Conservation (phyloP, 2,329 filamentous ascomycete genomes). For the Hypoxylon sp. region DNA sequence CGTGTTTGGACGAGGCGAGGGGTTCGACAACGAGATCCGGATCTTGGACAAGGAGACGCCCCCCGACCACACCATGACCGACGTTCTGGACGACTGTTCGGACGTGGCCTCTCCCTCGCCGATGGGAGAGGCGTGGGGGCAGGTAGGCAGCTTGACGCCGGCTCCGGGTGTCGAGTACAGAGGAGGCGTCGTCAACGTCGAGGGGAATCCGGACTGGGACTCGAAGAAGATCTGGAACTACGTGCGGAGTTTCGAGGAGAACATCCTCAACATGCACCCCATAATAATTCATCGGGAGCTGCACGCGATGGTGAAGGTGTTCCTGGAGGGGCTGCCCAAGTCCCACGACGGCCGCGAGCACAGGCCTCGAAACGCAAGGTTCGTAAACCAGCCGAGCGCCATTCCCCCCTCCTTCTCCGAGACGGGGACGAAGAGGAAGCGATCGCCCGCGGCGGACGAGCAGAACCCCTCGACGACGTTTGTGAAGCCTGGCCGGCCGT, state of each 20-base stretch:
- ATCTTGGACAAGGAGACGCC: slow-evolving; percentile 56
- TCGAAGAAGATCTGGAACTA: slow-evolving; percentile 60
- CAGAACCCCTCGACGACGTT: slow-evolving; percentile 43
- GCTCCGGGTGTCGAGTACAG: slow-evolving; percentile 49
- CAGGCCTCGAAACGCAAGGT: slow-evolving; percentile 42
- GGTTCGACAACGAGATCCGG: slow-evolving; percentile 62
- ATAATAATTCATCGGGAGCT: slow-evolving; percentile 65
- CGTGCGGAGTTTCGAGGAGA: slow-evolving; percentile 65
- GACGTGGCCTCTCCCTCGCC: slow-evolving; percentile 64
- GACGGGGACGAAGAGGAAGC: slow-evolving; percentile 61
- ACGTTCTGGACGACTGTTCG: slow-evolving; percentile 55
- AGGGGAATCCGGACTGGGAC: slow-evolving; percentile 64
- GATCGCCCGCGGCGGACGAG: slow-evolving; percentile 54
- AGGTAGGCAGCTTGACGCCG: slow-evolving; percentile 61
- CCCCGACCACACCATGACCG: slow-evolving; percentile 48
- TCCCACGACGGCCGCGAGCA: slow-evolving; percentile 36
- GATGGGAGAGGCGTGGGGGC: slow-evolving; percentile 65
- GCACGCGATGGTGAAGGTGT: slow-evolving; percentile 61
- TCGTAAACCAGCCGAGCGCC: slow-evolving; percentile 42
- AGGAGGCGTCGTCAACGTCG: slow-evolving; percentile 51
- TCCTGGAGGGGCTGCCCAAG: slow-evolving; percentile 58
- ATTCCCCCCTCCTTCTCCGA: slow-evolving; percentile 40
- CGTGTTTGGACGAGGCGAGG: slow-evolving; percentile 82
- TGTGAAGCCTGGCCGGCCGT: slow-evolving; percentile 60
- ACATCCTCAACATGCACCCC: slow-evolving; percentile 73